Evolutionary conservation across 768 basidiomycete species (phyloP), one percentile per base, ranked within the genome.

Genomic region (Panaeolus cyanescens): DNA sequence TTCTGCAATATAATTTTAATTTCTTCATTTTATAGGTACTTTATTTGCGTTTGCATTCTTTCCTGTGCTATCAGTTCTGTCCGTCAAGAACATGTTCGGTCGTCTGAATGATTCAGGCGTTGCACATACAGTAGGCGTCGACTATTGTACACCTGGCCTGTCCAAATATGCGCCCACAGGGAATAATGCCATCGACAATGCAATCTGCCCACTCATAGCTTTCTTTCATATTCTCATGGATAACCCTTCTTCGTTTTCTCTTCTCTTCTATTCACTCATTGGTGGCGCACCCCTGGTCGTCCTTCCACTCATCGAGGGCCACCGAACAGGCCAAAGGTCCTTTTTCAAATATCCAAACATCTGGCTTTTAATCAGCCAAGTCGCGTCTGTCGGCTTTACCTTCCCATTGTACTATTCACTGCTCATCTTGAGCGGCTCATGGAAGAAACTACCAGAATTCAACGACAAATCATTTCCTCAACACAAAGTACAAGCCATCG

Each of bases 391-490:
- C 60, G 85, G 77, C 15, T 69, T 78, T 34, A 70, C 75, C 50
- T 72, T 79, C 50, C 80, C 85, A 13, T 30, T 85, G 1, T 87
- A 85, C 60, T 80, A 79, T 75, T 70, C 84, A 32, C 58, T 73
- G 33, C 80, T 83, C 70, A 72, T 83, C 60, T 58, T 81, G 34
- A 75, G 77, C 0, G 77, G 77, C 5, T 70, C 76, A 1, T 62
- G 75, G 19, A 67, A 71, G 54, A 66, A 64, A 22, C 61, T 67
- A 25, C 61, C 63, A 9, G 59, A 64, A 56, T 61, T 61, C 13
- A 65, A 58, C 28, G 56, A 65, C 33, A 62, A 58, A 20, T 65
- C 64, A 9, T 63, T 70, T 28, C 76, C 79, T 12, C 76, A 80
- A 62, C 79, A 72, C 12, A 79, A 84, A 40, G 83, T 80, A 4